Percentiles rank a stretch among this genome's conserved stretches.
phyloP scores from a whole-genome alignment of 23 red algal species.

The Gracilaria caudata region DNA sequence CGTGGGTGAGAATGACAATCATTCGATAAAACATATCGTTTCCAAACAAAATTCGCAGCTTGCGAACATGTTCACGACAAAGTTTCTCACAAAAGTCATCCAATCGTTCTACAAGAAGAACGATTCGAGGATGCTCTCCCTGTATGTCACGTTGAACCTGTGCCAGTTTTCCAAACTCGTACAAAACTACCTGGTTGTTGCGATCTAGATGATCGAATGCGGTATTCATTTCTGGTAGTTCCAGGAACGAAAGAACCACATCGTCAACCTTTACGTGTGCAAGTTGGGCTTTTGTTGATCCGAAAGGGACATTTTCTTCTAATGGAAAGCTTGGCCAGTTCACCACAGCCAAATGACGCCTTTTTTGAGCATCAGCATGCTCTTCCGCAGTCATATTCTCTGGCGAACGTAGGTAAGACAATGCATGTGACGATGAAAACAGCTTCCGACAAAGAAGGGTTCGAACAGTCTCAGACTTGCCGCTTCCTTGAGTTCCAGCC shows the following conservation, averaged over 20 bases:
- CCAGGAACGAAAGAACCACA: slow-evolving; percentile 32
- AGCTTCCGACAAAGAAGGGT: slow-evolving; percentile 5
- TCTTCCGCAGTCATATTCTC: background rate
- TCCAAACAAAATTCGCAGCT: slow-evolving; percentile 34
- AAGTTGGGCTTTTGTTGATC: background rate
- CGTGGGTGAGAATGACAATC: slow-evolving; percentile 57
- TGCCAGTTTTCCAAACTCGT: slow-evolving; percentile 26
- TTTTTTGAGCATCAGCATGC: slow-evolving; percentile 1
- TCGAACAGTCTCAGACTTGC: slow-evolving; percentile 40
- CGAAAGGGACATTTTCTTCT: slow-evolving; percentile 19
- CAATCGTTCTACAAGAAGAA: slow-evolving; percentile 39
- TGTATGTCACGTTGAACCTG: slow-evolving; percentile 30
- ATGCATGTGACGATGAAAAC: slow-evolving; percentile 25
- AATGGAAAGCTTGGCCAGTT: slow-evolving; percentile 40
- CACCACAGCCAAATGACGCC: slow-evolving; percentile 21
- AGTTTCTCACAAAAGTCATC: slow-evolving; percentile 45
- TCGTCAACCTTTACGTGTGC: slow-evolving; percentile 45
- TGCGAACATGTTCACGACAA: background rate
- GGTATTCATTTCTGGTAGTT: slow-evolving; percentile 38
- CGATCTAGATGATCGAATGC: slow-evolving; percentile 37
- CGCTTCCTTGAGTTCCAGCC: slow-evolving; percentile 52
- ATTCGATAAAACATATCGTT: slow-evolving; percentile 39
- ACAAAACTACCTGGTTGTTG: background rate
- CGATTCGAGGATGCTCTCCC: slow-evolving; percentile 25
- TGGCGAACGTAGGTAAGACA: slow-evolving; percentile 1